Percentiles rank a stretch among this genome's conserved stretches.
Conservation (phyloP, 2,329 filamentous ascomycete genomes). For the Leptosphaerulina australis region DNA sequence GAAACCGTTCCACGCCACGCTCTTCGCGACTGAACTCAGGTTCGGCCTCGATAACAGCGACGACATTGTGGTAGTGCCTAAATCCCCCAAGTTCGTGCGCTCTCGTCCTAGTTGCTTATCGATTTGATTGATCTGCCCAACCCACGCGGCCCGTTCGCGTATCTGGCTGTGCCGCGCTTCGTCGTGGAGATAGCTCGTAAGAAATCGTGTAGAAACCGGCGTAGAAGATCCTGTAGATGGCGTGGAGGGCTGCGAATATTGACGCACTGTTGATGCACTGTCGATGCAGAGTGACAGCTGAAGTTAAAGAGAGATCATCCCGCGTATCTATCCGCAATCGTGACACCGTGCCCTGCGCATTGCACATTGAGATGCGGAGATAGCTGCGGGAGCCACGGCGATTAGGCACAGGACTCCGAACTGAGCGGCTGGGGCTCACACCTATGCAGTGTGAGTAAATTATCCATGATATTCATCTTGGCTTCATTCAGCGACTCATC, state of each 20-base stretch:
- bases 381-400: constrained; percentile 8
- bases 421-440: neutral
- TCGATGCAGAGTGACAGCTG: neutral
- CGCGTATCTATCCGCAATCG: neutral
- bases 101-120: too few relatives aligned
- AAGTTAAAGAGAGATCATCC: neutral
- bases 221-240: too few relatives aligned
- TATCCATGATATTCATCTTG: neutral
- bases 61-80: too few relatives aligned
- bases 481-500: constrained; percentile 11
- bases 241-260: too few relatives aligned
- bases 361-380: constrained; percentile 9
- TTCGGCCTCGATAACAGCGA: too few relatives aligned
- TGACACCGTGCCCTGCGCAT: constrained; percentile 1
- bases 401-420: constrained; percentile 2
- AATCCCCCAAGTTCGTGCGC: too few relatives aligned
- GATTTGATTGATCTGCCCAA: too few relatives aligned
- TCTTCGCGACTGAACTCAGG: neutral
- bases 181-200: too few relatives aligned
- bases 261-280: too few relatives aligned
- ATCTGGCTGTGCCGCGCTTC: neutral
- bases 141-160: neutral
- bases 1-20: neutral
- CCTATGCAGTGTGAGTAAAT: neutral
- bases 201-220: too few relatives aligned